Conservation (phyloP, 257 asterid species). For the Petunia axillaris region DNA sequence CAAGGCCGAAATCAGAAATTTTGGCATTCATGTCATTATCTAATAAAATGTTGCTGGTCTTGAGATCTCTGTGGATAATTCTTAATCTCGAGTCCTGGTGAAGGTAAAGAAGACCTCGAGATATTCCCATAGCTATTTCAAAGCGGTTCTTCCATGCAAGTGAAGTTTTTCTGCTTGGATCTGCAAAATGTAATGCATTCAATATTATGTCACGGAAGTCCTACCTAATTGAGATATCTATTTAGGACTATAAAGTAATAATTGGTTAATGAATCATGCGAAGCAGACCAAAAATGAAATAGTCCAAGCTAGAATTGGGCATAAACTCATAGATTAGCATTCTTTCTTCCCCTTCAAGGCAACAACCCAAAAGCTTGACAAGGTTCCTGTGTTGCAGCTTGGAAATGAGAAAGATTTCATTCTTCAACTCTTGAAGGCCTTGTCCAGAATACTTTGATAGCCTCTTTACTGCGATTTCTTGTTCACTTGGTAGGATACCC, state of each 20-base stretch:
- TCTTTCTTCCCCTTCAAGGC: slow-evolving; percentile 30
- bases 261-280: not conserved
- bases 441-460: slow-evolving; percentile 17
- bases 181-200: not conserved
- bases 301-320: slow-evolving; percentile 27
- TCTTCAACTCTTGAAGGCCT: slow-evolving; percentile 20
- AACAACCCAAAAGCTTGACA: slow-evolving; percentile 22
- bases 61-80: slow-evolving; percentile 29
- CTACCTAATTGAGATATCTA: not conserved
- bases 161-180: not conserved
- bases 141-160: slow-evolving; percentile 26
- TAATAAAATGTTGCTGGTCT: slow-evolving; percentile 29
- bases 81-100: slow-evolving; percentile 30
- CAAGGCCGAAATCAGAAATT: slow-evolving; percentile 29
- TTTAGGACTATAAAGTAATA: not conserved
- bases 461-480: slow-evolving; percentile 27
- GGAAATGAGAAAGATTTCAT: slow-evolving; percentile 22
- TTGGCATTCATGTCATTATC: slow-evolving; percentile 28
- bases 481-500: slow-evolving; percentile 6
- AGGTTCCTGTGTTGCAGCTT: slow-evolving; percentile 30
- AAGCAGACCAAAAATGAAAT: slow-evolving; percentile 21
- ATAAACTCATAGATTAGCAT: slow-evolving; percentile 26
- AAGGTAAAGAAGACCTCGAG: slow-evolving; percentile 28
- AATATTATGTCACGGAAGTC: not conserved
- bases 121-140: slow-evolving; percentile 18